These are phyloP conservation scores for Sindora glabra DNA, from an alignment of 306 rosid species.

Conservation along the genomic window DNA sequence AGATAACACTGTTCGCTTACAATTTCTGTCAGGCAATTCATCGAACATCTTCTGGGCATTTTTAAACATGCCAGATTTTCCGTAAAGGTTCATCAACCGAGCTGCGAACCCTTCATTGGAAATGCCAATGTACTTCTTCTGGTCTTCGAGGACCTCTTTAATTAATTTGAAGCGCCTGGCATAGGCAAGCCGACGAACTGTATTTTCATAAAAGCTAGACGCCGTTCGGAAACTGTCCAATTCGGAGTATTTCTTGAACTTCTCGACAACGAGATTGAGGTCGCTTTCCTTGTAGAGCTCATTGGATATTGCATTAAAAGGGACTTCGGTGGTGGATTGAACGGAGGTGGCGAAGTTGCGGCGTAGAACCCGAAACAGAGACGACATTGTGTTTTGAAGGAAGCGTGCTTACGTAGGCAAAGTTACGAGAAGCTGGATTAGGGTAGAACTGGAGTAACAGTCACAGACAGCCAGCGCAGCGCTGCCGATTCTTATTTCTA, in stretches of 20 bases:
- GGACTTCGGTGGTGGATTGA: neutral
- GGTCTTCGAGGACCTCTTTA: slow-evolving; percentile 45
- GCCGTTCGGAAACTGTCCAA: slow-evolving; percentile 35
- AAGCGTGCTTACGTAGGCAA: too few relatives aligned
- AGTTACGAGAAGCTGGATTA: too few relatives aligned
- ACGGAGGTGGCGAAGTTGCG: slow-evolving; percentile 29
- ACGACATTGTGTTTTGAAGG: too few relatives aligned
- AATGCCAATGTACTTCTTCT: slow-evolving; percentile 35
- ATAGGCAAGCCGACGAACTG: slow-evolving; percentile 44
- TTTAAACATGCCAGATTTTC: slow-evolving; percentile 33
- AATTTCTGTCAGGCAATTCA: slow-evolving; percentile 39
- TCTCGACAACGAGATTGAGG: slow-evolving; percentile 35
- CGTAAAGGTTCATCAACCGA: slow-evolving; percentile 30
- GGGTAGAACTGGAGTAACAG: too few relatives aligned
- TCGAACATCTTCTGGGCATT: slow-evolving; percentile 42
- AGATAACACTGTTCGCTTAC: slow-evolving; percentile 33
- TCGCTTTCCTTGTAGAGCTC: slow-evolving; percentile 28
- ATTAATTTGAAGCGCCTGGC: slow-evolving; percentile 36
- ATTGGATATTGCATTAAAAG: slow-evolving; percentile 8
- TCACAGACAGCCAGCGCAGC: too few relatives aligned
- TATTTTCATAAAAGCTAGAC: slow-evolving; percentile 24
- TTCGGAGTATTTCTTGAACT: slow-evolving; percentile 47
- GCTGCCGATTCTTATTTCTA: too few relatives aligned
- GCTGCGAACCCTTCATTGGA: slow-evolving; percentile 42
- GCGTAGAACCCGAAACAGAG: slow-evolving; percentile 21